Conservation (phyloP, 2,329 filamentous ascomycete genomes). For the Grosmannia clavigera region DNA sequence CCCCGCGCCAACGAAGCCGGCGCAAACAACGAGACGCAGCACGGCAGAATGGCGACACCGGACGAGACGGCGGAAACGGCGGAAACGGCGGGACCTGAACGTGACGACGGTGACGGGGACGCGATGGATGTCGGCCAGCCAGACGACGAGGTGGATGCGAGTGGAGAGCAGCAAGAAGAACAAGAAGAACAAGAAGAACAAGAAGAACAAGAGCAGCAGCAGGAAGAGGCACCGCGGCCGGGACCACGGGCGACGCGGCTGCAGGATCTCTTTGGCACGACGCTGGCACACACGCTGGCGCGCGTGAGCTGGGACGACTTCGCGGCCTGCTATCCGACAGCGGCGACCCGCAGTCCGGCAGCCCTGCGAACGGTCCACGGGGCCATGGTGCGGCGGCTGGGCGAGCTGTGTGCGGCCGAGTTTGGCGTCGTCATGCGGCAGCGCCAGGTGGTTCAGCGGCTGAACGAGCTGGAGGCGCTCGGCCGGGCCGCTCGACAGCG, state of each 20-base stretch:
- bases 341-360: conserved; percentile 36
- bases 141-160: too few species aligned
- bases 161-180: neutral
- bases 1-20: too few species aligned
- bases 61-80: neutral
- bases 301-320: conserved; percentile 46
- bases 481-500: conserved; percentile 33
- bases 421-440: conserved; percentile 41
- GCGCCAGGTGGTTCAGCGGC: conserved; percentile 39
- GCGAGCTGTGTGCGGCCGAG: conserved; percentile 42
- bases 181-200: neutral
- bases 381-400: conserved; percentile 45
- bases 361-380: conserved; percentile 42
- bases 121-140: neutral
- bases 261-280: conserved; percentile 38
- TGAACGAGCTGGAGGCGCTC: conserved; percentile 47
- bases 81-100: too few species aligned
- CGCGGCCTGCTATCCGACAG: conserved; percentile 47
- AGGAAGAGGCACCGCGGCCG: conserved; percentile 18
- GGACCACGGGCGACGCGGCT: conserved; percentile 46
- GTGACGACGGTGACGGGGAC: neutral
- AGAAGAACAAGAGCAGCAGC: too few species aligned
- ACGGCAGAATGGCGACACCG: neutral
- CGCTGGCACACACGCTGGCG: conserved; percentile 39
- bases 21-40: neutral